Percentiles rank a stretch among this genome's conserved stretches.
Conservation (phyloP, 2,329 filamentous ascomycete genomes). For the Microdochium nivale region DNA sequence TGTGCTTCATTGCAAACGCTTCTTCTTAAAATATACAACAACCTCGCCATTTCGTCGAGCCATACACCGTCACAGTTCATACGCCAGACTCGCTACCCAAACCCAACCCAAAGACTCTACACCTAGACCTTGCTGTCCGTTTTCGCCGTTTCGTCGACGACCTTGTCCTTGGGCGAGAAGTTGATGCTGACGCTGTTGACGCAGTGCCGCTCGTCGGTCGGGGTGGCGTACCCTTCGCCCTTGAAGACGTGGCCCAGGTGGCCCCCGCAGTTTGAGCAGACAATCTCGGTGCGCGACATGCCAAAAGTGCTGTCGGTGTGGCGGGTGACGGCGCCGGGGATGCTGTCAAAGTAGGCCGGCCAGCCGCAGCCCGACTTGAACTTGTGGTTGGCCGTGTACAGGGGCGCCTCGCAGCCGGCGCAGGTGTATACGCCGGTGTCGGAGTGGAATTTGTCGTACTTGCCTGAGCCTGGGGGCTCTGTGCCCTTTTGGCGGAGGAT, state of each 20-base stretch:
- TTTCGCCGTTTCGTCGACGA: constrained; percentile 25
- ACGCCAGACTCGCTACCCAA: too few relatives aligned
- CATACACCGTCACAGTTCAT: too few relatives aligned
- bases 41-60: too few relatives aligned
- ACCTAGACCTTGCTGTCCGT: constrained; percentile 28
- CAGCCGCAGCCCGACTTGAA: constrained; percentile 96
- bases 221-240: constrained; percentile 73
- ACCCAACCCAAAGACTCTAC: neutral
- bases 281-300: constrained; percentile 85
- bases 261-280: constrained; percentile 89
- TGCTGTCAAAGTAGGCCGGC: constrained; percentile 95
- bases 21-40: too few relatives aligned
- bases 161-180: constrained; percentile 61
- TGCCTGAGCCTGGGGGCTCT: constrained; percentile 69
- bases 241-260: constrained; percentile 89
- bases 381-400: constrained; percentile 91
- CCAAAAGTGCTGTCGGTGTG: constrained; percentile 70
- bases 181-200: constrained; percentile 90
- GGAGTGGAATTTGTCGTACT: constrained; percentile 81
- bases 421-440: constrained; percentile 74
- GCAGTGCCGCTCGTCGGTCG: constrained; percentile 93
- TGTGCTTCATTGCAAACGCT: too few relatives aligned
- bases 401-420: constrained; percentile 74
- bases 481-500: constrained; percentile 89
- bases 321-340: constrained; percentile 81